These are phyloP conservation scores for Paramecium pentaurelia DNA, from an alignment of 73 alveolate species.

Conservation along the genomic window DNA sequence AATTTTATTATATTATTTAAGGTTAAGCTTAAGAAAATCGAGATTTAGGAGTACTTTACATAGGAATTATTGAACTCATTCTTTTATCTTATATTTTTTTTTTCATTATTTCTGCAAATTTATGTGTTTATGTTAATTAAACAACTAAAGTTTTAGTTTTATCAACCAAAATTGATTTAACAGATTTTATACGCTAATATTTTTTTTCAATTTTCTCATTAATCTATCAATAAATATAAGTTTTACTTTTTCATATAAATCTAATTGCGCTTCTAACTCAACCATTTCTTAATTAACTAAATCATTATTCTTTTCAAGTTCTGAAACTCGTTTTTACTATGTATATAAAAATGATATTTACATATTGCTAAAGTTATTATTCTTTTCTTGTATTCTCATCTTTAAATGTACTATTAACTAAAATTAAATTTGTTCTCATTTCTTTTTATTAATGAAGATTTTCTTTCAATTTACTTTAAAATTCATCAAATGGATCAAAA, in stretches of 20 bases:
- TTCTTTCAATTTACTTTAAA: background rate
- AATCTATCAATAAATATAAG: background rate
- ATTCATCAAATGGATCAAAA: background rate
- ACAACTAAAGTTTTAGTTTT: background rate
- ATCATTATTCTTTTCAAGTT: background rate
- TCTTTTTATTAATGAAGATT: background rate
- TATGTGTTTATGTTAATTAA: background rate
- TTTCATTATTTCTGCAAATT: constrained; percentile 36
- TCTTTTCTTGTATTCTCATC: background rate
- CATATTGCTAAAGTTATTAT: background rate
- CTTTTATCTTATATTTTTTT: background rate
- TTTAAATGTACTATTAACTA: background rate
- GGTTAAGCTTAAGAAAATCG: background rate
- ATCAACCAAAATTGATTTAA: background rate
- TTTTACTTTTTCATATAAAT: background rate
- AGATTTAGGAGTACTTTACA: background rate
- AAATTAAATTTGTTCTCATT: background rate
- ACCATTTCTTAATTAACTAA: background rate
- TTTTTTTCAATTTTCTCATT: background rate
- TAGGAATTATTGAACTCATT: background rate
- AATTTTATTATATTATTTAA: background rate
- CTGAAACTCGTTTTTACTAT: background rate
- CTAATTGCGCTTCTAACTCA: background rate
- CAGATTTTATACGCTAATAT: background rate
- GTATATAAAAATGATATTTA: background rate